These are phyloP conservation scores for Phytophthora boehmeriae DNA, from an alignment of 352 stramenopile species.

Conservation along the genomic window DNA sequence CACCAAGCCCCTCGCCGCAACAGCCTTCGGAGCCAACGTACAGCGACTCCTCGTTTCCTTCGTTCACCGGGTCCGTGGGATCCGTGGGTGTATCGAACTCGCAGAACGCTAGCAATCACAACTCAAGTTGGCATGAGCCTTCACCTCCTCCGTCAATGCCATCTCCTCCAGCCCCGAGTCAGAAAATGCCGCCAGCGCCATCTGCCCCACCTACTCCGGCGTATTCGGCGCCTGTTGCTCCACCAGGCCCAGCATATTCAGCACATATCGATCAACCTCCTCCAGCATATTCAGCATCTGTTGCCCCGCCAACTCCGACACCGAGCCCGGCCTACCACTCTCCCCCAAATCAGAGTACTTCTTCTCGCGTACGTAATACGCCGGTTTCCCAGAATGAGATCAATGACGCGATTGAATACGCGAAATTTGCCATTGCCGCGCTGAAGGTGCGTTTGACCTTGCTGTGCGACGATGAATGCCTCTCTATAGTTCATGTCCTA, in stretches of 20 bases:
- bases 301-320: constrained; percentile 13
- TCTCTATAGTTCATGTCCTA: neutral
- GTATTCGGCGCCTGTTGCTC: constrained; percentile 17
- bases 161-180: constrained; percentile 15
- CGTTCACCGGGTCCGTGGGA: constrained; percentile 54
- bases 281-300: constrained; percentile 19
- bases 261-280: too few relatives aligned
- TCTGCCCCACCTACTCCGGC: constrained; percentile 4
- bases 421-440: constrained; percentile 82
- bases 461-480: neutral
- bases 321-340: constrained; percentile 26
- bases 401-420: constrained; percentile 84
- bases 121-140: constrained; percentile 26
- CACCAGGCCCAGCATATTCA: constrained; percentile 12
- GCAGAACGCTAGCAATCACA: constrained; percentile 36
- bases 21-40: constrained; percentile 12
- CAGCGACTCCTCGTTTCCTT: constrained; percentile 41
- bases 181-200: constrained; percentile 15
- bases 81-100: constrained; percentile 21
- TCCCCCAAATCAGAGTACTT: constrained; percentile 22
- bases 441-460: constrained; percentile 56
- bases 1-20: constrained; percentile 4
- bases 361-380: constrained; percentile 37
- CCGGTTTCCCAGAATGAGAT: constrained; percentile 71
- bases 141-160: constrained; percentile 6